Evolutionary conservation across 2,329 filamentous ascomycete genomes (phyloP).

Genomic region (Trichophyton schoenleinii): DNA sequence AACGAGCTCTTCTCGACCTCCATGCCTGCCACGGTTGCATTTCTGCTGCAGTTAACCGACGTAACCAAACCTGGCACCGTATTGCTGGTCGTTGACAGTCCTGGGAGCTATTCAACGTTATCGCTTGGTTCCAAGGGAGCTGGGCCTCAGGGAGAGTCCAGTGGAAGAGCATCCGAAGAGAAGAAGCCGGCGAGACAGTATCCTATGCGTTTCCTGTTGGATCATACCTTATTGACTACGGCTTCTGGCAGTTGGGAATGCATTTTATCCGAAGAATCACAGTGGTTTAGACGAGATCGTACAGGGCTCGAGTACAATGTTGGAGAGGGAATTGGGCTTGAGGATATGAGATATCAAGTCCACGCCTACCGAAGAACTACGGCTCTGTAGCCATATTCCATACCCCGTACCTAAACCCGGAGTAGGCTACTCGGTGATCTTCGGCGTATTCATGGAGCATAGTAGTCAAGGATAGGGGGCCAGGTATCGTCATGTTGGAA

Average conservation of each 20-base stretch:
- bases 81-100: constrained; percentile 79
- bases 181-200: constrained; percentile 45
- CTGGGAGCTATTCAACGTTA: constrained; percentile 82
- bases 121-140: constrained; percentile 41
- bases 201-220: constrained; percentile 86
- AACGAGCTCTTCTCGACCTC: constrained; percentile 85
- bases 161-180: constrained; percentile 3
- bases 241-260: constrained; percentile 55
- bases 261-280: constrained; percentile 59
- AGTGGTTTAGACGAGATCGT: constrained; percentile 68
- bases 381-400: background rate
- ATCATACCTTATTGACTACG: constrained; percentile 57
- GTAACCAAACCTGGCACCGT: constrained; percentile 47
- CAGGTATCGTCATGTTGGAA: too few relatives aligned
- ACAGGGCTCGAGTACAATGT: constrained; percentile 61
- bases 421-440: background rate
- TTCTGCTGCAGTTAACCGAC: constrained; percentile 58
- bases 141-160: background rate
- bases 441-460: too few relatives aligned
- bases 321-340: constrained; percentile 71
- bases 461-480: too few relatives aligned
- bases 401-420: background rate
- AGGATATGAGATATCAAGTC: constrained; percentile 92
- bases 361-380: constrained; percentile 53
- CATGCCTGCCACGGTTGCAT: constrained; percentile 59